These are phyloP conservation scores for Picochlorum sp. DNA, from an alignment of 139 green algal species.

Conservation along the genomic window DNA sequence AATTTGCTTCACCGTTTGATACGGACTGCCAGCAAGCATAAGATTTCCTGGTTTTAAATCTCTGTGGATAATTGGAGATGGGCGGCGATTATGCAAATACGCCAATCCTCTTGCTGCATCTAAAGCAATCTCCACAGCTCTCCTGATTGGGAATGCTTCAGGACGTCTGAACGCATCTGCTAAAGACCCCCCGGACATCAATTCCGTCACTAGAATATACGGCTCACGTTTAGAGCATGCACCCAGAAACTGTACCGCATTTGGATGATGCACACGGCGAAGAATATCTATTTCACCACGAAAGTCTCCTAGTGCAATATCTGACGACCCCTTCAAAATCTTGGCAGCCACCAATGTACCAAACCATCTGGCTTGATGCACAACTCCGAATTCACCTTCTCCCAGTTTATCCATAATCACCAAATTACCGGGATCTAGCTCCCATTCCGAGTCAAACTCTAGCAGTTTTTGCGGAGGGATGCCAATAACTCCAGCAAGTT, in stretches of 20 bases:
- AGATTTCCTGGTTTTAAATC: slow-evolving; percentile 89
- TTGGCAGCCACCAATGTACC: slow-evolving; percentile 77
- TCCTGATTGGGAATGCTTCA: slow-evolving; percentile 25
- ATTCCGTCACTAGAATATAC: slow-evolving; percentile 71
- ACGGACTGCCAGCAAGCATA: slow-evolving; percentile 63
- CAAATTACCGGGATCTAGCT: slow-evolving; percentile 69
- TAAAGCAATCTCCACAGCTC: slow-evolving; percentile 66
- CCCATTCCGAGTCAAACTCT: slow-evolving; percentile 75
- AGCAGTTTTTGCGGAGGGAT: slow-evolving; percentile 39
- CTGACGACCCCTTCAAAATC: slow-evolving; percentile 70
- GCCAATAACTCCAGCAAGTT: slow-evolving; percentile 41
- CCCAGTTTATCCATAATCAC: slow-evolving; percentile 73
- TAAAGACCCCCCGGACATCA: slow-evolving; percentile 56
- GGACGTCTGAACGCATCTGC: slow-evolving; percentile 64
- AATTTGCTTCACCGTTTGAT: slow-evolving; percentile 45
- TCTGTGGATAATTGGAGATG: slow-evolving; percentile 41
- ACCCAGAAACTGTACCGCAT: slow-evolving; percentile 71
- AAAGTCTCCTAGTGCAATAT: slow-evolving; percentile 64
- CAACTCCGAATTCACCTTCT: slow-evolving; percentile 82
- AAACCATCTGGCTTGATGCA: slow-evolving; percentile 79
- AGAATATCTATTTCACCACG: slow-evolving; percentile 45
- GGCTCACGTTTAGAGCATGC: slow-evolving; percentile 76
- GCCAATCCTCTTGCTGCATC: slow-evolving; percentile 74
- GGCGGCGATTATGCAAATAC: slow-evolving; percentile 68
- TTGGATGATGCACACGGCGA: slow-evolving; percentile 43